Evolutionary conservation across 2,329 filamentous ascomycete genomes (phyloP).

Genomic region (Tolypocladium tropicale): DNA sequence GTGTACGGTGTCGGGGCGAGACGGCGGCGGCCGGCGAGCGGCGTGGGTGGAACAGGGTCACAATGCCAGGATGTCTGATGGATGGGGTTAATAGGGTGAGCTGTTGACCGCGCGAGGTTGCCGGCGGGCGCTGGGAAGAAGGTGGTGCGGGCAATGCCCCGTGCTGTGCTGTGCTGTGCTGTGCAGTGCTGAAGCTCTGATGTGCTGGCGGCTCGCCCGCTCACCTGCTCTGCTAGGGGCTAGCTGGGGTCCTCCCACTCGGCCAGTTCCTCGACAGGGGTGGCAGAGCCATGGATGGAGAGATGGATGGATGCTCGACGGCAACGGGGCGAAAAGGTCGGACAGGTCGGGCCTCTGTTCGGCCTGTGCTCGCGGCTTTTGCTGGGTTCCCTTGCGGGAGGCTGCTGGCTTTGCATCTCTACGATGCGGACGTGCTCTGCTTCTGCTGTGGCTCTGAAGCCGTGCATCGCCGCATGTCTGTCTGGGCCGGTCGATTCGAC

Average conservation of each 20-base stretch:
- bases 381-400: slow-evolving; percentile 1
- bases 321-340: not conserved
- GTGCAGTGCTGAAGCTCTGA: slow-evolving; percentile 5
- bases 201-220: not conserved
- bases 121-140: not conserved
- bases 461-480: not conserved
- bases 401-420: not conserved
- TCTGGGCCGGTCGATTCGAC: not conserved
- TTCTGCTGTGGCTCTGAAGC: not conserved
- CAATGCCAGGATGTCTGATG: slow-evolving; percentile 2
- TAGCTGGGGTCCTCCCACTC: not conserved
- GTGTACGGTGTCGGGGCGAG: slow-evolving; percentile 1
- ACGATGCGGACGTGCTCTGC: no score
- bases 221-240: not conserved
- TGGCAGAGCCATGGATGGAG: not conserved
- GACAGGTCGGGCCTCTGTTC: not conserved
- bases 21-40: not conserved
- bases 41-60: slow-evolving; percentile 5
- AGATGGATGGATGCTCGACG: not conserved
- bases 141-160: slow-evolving; percentile 11
- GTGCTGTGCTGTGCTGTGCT: slow-evolving; percentile 10
- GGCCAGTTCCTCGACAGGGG: not conserved
- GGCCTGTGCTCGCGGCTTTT: slow-evolving; percentile 2
- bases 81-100: slow-evolving; percentile 1
- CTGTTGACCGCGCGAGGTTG: not conserved